These are phyloP conservation scores for Elaeis oleifera DNA, from an alignment of 202 grass and related monocot genomes.

Conservation along the genomic window DNA sequence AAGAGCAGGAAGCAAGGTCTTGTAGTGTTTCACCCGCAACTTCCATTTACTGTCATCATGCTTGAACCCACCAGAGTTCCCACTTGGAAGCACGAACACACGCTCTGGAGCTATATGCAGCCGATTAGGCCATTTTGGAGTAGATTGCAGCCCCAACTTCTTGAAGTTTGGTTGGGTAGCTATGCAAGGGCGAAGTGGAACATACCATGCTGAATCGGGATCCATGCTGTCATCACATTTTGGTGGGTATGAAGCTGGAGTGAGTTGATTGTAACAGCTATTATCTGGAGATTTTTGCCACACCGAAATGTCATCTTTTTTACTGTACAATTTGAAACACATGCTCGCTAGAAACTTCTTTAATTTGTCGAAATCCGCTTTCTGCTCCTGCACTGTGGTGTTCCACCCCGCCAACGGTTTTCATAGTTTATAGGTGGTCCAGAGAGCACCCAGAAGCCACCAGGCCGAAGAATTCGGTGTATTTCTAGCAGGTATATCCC, in stretches of 20 bases:
- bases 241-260: constrained; percentile 42
- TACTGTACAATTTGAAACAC: constrained; percentile 84
- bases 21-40: constrained; percentile 63
- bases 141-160: constrained; percentile 35
- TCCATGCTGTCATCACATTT: constrained; percentile 92
- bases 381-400: constrained; percentile 75
- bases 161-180: constrained; percentile 38
- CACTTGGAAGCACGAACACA: constrained; percentile 46
- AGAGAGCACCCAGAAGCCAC: constrained; percentile 92
- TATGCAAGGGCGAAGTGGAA: constrained; percentile 72
- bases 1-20: constrained; percentile 53
- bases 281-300: constrained; percentile 67
- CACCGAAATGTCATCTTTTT: constrained; percentile 83
- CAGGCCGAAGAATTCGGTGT: constrained; percentile 69
- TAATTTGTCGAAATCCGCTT: constrained; percentile 55
- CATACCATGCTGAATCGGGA: constrained; percentile 82
- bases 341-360: constrained; percentile 56
- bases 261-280: constrained; percentile 72
- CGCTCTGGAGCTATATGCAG: constrained; percentile 54
- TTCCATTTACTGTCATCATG: constrained; percentile 80
- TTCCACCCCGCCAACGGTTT: constrained; percentile 93
- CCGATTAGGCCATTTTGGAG: constrained; percentile 77
- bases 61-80: constrained; percentile 54
- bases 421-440: constrained; percentile 96
- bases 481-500: constrained; percentile 92